Evolutionary conservation across 495 filamentous ascomycete species (phyloP), one percentile per base, ranked within the genome.

Genomic region (Podospora bellae-mahoneyi): DNA sequence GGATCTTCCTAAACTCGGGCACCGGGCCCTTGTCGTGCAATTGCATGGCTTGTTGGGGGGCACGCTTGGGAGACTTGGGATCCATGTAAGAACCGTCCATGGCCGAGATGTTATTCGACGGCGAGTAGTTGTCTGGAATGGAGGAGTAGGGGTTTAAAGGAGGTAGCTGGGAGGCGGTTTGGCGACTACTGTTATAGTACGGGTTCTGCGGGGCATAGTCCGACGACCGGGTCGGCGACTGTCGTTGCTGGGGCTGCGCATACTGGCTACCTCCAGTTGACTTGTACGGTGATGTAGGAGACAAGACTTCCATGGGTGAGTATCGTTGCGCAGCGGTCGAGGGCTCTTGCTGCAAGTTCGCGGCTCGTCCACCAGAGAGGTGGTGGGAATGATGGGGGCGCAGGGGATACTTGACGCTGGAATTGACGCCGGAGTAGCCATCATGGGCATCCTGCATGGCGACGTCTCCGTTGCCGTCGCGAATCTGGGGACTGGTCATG

Each of bases 391-490:
- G 86, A 76, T 90, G 88, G 66, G 85, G 87, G 57, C 90, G 85
- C 80, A 91, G 85, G 60, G 92, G 86, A 75, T 96, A 95, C 77
- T 94, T 94, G 64, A 76, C 69, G 73, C 59, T 71, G 15, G 69
- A 64, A n/a, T 69, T 74, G 70, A 88, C 85, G 74, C 86, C 84
- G 78, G 89, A 89, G 82, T 93, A 96, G 55, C 89, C 87, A 76
- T 96, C 92, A 66, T 82, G 79, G 53, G 91, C 92, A 76, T 97
- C 94, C 76, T 95, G 91, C 93, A 97, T 97, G 57, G 89, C 84
- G 67, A 95, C 88, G 82, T 97, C 93, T 67, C 87, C 86, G 77
- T 93, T 94, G 58, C 83, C 87, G 82, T 91, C 88, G 79, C 89
- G 88, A 73, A 82, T 79, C 76, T 88, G 89, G 76, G 89, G 86